phyloP scores from a whole-genome alignment of 2,329 filamentous ascomycete genomes.

The Aspergillus sp. region DNA sequence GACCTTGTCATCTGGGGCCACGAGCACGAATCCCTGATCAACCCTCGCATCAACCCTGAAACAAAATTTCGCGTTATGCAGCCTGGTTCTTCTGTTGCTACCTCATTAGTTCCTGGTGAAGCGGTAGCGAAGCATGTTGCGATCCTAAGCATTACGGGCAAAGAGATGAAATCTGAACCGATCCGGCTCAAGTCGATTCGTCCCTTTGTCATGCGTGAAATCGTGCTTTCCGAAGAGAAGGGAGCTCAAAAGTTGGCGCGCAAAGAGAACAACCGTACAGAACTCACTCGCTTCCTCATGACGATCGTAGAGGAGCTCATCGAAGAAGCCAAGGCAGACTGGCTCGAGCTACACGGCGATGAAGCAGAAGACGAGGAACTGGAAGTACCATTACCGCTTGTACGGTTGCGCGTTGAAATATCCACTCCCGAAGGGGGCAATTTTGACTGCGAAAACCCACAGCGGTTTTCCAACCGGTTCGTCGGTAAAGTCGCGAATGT shows the following conservation, averaged over 20 bases:
- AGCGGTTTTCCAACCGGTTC: conserved; percentile 92
- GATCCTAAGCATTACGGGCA: conserved; percentile 79
- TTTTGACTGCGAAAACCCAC: conserved; percentile 91
- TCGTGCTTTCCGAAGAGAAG: conserved; percentile 72
- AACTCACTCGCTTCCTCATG: conserved; percentile 75
- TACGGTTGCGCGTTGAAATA: conserved; percentile 88
- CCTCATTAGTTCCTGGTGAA: conserved; percentile 85
- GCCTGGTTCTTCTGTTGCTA: conserved; percentile 92
- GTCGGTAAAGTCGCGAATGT: conserved; percentile 87
- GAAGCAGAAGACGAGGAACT: conserved; percentile 57
- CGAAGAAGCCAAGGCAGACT: conserved; percentile 75
- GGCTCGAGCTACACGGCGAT: conserved; percentile 73
- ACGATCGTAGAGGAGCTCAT: conserved; percentile 83
- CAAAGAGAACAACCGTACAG: conserved; percentile 77
- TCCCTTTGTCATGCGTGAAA: conserved; percentile 84
- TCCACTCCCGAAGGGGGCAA: conserved; percentile 78
- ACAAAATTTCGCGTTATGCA: conserved; percentile 96
- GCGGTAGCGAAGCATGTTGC: conserved; percentile 88
- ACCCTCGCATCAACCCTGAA: conserved; percentile 78
- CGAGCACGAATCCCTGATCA: conserved; percentile 92
- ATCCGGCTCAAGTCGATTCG: conserved; percentile 84
- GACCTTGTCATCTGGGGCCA: conserved; percentile 96
- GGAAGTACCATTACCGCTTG: conserved; percentile 73
- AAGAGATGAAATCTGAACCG: conserved; percentile 75
- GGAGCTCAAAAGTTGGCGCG: conserved; percentile 75